Evolutionary conservation across 495 filamentous ascomycete species (phyloP).

Genomic region (Hypoxylon lenormandii): DNA sequence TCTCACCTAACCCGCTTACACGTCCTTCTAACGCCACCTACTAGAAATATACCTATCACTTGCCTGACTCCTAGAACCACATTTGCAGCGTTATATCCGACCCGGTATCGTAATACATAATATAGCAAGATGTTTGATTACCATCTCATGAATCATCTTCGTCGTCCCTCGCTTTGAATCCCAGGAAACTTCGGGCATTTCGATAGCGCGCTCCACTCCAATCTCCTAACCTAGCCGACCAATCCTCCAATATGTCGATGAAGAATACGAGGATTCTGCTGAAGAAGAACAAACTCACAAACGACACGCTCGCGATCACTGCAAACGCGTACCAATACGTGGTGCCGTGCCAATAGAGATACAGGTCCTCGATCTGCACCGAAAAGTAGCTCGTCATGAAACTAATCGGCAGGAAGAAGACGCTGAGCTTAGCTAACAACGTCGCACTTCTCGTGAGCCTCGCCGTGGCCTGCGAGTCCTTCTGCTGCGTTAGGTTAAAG

Average conservation of each 20-base stretch:
- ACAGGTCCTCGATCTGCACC: constrained; percentile 71
- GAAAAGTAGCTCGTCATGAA: constrained; percentile 89
- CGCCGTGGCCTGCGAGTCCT: constrained; percentile 82
- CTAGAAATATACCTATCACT: neutral
- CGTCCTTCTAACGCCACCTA: neutral
- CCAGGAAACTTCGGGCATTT: constrained; percentile 9
- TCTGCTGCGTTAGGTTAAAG: constrained; percentile 88
- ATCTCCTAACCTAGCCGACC: constrained; percentile 34
- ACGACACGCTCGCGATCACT: constrained; percentile 73
- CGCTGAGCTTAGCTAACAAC: constrained; percentile 82
- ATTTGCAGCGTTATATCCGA: no score
- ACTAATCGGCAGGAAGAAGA: constrained; percentile 85
- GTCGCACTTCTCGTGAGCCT: constrained; percentile 82
- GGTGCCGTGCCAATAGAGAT: constrained; percentile 66
- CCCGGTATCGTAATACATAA: neutral
- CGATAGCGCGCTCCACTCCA: constrained; percentile 27
- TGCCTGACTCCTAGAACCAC: no score
- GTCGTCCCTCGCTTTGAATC: constrained; percentile 20
- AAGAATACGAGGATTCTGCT: constrained; percentile 60
- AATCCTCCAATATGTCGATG: constrained; percentile 64
- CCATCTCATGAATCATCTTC: constrained; percentile 34
- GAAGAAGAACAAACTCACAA: constrained; percentile 69
- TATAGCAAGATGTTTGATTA: neutral
- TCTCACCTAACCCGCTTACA: constrained; percentile 1
- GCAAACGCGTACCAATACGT: constrained; percentile 81